These are phyloP conservation scores for Penstemon barbatus DNA, from an alignment of 257 asterid genomes.

Conservation along the genomic window DNA sequence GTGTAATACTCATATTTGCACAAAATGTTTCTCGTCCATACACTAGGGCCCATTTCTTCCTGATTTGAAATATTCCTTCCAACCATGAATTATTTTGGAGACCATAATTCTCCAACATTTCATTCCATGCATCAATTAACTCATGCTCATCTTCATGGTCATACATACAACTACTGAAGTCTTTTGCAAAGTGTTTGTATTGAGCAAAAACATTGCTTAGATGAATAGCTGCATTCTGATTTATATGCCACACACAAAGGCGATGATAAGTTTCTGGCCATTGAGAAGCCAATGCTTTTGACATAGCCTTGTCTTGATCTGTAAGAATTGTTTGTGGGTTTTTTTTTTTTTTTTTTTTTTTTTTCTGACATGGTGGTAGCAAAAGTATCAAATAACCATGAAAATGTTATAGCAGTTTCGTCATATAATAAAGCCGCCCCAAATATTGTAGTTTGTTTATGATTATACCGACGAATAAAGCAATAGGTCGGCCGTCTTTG, in stretches of 20 bases:
- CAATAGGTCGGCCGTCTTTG: neutral
- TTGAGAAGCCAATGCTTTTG: neutral
- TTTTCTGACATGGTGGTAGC: conserved; percentile 12
- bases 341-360: too few relatives aligned
- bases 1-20: neutral
- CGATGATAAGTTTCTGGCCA: neutral
- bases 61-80: neutral
- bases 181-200: neutral
- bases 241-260: neutral
- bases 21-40: too few relatives aligned
- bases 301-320: neutral
- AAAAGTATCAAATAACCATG: conserved; percentile 17
- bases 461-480: conserved; percentile 23
- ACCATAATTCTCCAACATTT: neutral
- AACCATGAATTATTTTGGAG: neutral
- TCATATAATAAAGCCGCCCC: conserved; percentile 21
- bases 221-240: conserved; percentile 1
- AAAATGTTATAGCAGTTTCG: conserved; percentile 13
- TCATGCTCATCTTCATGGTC: neutral
- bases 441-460: conserved; percentile 18
- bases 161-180: conserved; percentile 2
- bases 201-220: neutral
- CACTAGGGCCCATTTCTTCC: neutral
- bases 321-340: conserved; percentile 1
- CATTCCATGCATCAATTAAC: neutral